A percentile compares a stretch with the other conserved stretches of the same genome.
phyloP scores from a whole-genome alignment of 257 asterid genomes.

The Lithospermum erythrorhizon region DNA sequence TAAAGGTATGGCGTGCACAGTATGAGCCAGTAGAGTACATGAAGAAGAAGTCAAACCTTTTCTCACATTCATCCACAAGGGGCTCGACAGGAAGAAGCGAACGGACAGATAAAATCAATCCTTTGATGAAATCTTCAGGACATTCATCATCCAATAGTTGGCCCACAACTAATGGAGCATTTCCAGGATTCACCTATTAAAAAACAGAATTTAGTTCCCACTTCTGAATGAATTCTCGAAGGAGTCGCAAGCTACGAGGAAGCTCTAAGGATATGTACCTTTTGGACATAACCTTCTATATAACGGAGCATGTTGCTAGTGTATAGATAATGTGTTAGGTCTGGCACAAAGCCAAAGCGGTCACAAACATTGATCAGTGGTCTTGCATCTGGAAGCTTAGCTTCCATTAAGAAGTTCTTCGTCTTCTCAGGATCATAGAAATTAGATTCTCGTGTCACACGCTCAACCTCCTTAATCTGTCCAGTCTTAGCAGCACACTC shows the following conservation, averaged over 20 bases:
- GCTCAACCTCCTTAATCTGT: constrained; percentile 98
- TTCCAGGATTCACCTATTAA: constrained; percentile 94
- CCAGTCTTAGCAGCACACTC: constrained; percentile 99
- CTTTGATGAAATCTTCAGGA: constrained; percentile 97
- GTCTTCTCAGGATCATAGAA: constrained; percentile 96
- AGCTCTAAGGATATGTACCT: constrained; percentile 32
- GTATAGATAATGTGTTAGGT: constrained; percentile 91
- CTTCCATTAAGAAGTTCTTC: constrained; percentile 93
- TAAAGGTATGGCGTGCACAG: constrained; percentile 15
- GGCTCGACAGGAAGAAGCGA: constrained; percentile 98
- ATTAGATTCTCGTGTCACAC: constrained; percentile 95
- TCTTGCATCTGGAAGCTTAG: constrained; percentile 98
- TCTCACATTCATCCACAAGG: constrained; percentile 97
- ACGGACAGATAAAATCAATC: constrained; percentile 91
- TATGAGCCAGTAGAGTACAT: background rate
- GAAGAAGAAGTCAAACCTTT: constrained; percentile 45
- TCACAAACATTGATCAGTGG: constrained; percentile 96
- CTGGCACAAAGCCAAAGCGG: constrained; percentile 98
- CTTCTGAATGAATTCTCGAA: background rate
- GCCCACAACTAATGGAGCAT: constrained; percentile 98
- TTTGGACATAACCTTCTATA: constrained; percentile 98
- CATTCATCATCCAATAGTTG: constrained; percentile 97
- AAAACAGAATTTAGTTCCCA: constrained; percentile 14
- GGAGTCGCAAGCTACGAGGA: background rate
- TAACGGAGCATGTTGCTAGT: constrained; percentile 94